Percentiles rank a stretch among this genome's conserved stretches.
These are phyloP conservation scores for Stachybotrys chartarum DNA, from an alignment of 2,329 filamentous ascomycete species.

Conservation along the genomic window DNA sequence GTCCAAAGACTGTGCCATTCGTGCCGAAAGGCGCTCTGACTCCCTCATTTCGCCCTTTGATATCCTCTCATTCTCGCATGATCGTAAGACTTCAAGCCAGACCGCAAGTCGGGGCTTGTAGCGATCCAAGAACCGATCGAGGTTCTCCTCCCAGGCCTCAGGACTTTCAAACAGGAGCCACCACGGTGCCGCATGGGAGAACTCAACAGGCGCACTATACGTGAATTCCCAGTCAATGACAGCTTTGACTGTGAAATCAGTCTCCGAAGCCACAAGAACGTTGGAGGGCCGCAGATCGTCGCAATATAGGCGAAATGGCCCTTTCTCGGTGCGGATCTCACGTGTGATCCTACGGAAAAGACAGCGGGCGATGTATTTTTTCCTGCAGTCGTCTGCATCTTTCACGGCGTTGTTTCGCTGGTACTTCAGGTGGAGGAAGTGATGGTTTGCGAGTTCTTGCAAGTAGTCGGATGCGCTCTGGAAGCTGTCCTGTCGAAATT, in stretches of 20 bases:
- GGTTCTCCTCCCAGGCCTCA: conserved; percentile 22
- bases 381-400: conserved; percentile 26
- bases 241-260: conserved; percentile 8
- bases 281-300: conserved; percentile 13
- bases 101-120: conserved; percentile 24
- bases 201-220: conserved; percentile 25
- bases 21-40: conserved; percentile 14
- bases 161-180: conserved; percentile 26
- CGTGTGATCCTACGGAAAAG: not conserved
- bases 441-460: conserved; percentile 25
- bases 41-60: not conserved
- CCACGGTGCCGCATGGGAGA: conserved; percentile 27
- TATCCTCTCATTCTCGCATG: not conserved
- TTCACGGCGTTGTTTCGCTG: conserved; percentile 29
- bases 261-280: not conserved
- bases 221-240: conserved; percentile 34
- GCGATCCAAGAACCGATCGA: conserved; percentile 17
- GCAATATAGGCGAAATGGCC: conserved; percentile 15
- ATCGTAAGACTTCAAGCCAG: conserved; percentile 18
- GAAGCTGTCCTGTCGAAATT: not conserved
- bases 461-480: conserved; percentile 20
- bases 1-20: conserved; percentile 30
- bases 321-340: conserved; percentile 4
- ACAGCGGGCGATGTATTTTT: conserved; percentile 31
- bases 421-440: conserved; percentile 28